Conservation (phyloP, 139 green algal species). For the Edaphochlamys debaryana region DNA sequence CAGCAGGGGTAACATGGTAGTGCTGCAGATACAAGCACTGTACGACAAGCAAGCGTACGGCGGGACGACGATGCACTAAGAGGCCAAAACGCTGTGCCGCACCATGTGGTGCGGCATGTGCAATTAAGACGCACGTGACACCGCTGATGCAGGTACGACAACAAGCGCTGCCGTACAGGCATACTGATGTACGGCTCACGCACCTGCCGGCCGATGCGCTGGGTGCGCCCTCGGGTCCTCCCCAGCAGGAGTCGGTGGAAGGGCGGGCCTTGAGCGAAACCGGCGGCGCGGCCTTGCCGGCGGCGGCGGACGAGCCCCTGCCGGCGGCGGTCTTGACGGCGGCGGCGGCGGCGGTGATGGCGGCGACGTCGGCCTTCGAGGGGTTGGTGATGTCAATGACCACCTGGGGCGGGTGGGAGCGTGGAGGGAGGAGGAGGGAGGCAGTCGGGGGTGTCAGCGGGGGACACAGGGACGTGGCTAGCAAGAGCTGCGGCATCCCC, state of each 20-base stretch:
- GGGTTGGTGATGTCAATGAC: conserved; percentile 2
- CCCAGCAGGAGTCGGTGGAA: background rate
- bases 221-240: background rate
- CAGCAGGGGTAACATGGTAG: too few species aligned
- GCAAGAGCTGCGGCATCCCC: background rate
- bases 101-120: too few species aligned
- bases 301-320: background rate
- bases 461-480: too few species aligned
- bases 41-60: too few species aligned
- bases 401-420: background rate
- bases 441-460: too few species aligned
- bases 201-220: background rate
- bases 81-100: too few species aligned
- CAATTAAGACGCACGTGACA: too few species aligned
- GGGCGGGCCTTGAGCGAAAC: background rate
- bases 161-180: too few species aligned
- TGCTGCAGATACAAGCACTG: too few species aligned
- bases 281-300: too few species aligned
- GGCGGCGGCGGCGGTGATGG: background rate
- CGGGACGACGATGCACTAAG: too few species aligned
- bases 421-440: background rate
- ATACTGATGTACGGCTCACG: background rate
- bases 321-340: background rate
- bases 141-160: too few species aligned
- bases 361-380: background rate